A percentile compares a stretch with the other conserved stretches of the same genome.
Evolutionary conservation across 1,284 basidiomycete species (phyloP).

Genomic region (Marasmius fiardii): DNA sequence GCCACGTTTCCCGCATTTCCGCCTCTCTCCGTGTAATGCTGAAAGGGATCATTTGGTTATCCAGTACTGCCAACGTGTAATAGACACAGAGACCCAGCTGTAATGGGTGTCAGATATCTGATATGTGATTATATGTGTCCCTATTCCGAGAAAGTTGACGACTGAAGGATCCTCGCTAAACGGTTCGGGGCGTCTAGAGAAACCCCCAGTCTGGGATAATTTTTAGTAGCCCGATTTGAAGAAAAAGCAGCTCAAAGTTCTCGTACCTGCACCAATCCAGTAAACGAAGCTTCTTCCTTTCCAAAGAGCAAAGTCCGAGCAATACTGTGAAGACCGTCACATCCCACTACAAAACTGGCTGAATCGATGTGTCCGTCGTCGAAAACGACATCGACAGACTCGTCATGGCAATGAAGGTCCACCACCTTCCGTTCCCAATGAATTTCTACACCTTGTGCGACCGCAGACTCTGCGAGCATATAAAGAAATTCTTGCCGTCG

Average conservation of each 20-base stretch:
- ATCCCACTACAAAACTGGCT: constrained; percentile 41
- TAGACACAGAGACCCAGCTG: constrained; percentile 37
- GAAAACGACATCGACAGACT: constrained; percentile 32
- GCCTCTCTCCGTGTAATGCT: constrained; percentile 36
- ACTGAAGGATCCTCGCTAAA: constrained; percentile 16
- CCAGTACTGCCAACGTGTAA: background rate
- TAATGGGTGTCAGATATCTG: constrained; percentile 27
- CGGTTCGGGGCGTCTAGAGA: constrained; percentile 6
- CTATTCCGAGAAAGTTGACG: constrained; percentile 35
- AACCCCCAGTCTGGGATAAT: constrained; percentile 7
- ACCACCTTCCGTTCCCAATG: constrained; percentile 34
- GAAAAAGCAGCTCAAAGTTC: background rate
- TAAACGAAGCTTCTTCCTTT: constrained; percentile 32
- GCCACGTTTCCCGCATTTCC: constrained; percentile 42
- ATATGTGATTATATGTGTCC: constrained; percentile 37
- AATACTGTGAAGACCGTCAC: constrained; percentile 44
- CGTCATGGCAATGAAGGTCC: constrained; percentile 28
- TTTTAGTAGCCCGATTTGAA: background rate
- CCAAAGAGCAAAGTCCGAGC: constrained; percentile 40
- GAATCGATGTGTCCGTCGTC: constrained; percentile 34
- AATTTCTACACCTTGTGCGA: constrained; percentile 32
- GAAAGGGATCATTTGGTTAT: background rate
- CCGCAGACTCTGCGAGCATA: constrained; percentile 30
- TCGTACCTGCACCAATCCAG: constrained; percentile 38
- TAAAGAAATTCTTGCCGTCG: constrained; percentile 30